phyloP scores from a whole-genome alignment of 805 yeast genomes.

The Candida fluviatilis region DNA sequence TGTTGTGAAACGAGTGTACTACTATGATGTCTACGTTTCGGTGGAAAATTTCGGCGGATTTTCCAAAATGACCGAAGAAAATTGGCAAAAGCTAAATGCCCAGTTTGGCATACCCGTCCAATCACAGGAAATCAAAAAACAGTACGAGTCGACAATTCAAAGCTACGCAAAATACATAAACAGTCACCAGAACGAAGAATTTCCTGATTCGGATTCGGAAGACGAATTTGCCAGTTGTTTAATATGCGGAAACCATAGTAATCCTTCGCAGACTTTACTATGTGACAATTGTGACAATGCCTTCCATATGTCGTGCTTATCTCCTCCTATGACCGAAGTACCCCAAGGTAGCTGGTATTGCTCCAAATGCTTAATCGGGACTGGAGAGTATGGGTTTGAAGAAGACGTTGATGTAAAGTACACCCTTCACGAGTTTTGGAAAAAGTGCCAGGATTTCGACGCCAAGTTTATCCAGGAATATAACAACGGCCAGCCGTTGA shows the following conservation, averaged over 20 bases:
- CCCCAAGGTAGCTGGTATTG: constrained; percentile 77
- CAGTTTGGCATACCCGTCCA: constrained; percentile 17
- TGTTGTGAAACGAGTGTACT: constrained; percentile 16
- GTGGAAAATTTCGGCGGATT: constrained; percentile 24
- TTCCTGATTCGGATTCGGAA: constrained; percentile 29
- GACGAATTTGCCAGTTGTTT: constrained; percentile 38
- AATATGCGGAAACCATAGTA: constrained; percentile 44
- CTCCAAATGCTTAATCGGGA: constrained; percentile 77
- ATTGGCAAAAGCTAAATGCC: constrained; percentile 21
- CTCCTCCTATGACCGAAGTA: constrained; percentile 46
- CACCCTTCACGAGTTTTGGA: constrained; percentile 56
- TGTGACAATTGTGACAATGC: constrained; percentile 76
- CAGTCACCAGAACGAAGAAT: constrained; percentile 21
- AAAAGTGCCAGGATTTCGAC: constrained; percentile 48
- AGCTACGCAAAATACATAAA: constrained; percentile 31
- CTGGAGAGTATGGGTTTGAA: constrained; percentile 85
- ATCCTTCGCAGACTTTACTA: constrained; percentile 45
- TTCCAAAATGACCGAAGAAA: constrained; percentile 12
- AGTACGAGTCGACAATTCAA: constrained; percentile 21
- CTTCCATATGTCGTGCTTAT: constrained; percentile 67
- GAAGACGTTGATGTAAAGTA: constrained; percentile 52
- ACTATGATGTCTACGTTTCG: constrained; percentile 36
- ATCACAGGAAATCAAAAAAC: constrained; percentile 16
- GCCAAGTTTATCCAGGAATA: constrained; percentile 35
- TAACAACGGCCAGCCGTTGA: constrained; percentile 27